Percentiles rank a stretch among this genome's conserved stretches.
Conservation (phyloP, 495 filamentous ascomycete genomes). For the Penicillium diatomitis region DNA sequence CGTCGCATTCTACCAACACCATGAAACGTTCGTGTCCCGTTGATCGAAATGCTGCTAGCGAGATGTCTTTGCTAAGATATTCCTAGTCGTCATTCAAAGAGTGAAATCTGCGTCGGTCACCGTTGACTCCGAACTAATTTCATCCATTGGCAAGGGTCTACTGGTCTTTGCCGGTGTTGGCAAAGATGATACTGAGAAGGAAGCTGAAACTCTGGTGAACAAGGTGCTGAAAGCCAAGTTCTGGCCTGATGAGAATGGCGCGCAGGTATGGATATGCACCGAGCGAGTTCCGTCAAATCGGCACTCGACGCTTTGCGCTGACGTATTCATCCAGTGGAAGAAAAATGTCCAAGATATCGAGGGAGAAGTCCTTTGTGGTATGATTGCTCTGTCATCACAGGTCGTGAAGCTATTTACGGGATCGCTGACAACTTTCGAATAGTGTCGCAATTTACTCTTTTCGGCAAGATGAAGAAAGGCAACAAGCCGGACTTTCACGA, state of each 20-base stretch:
- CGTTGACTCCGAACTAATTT: conserved; percentile 84
- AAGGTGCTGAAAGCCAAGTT: conserved; percentile 85
- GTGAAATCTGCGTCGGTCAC: conserved; percentile 97
- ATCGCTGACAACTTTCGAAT: neutral
- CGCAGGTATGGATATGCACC: conserved; percentile 13
- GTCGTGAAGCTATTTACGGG: no score
- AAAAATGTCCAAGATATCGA: conserved; percentile 74
- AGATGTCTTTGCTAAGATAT: neutral
- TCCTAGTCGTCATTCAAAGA: conserved; percentile 79
- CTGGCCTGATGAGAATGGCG: conserved; percentile 61
- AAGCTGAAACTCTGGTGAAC: conserved; percentile 70
- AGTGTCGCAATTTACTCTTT: conserved; percentile 98
- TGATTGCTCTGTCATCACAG: conserved; percentile 7
- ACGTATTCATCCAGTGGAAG: conserved; percentile 60
- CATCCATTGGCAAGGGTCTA: conserved; percentile 80
- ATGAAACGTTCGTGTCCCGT: conserved; percentile 40
- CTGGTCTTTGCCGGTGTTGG: conserved; percentile 88
- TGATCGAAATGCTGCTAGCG: neutral
- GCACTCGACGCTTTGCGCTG: neutral
- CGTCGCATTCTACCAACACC: neutral
- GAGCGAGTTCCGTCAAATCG: no score
- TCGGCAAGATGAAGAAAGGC: conserved; percentile 86
- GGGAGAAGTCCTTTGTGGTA: conserved; percentile 88
- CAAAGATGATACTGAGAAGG: conserved; percentile 82
- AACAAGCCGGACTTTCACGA: conserved; percentile 93